Evolutionary conservation across 2,329 filamentous ascomycete species (phyloP).

Genomic region (Venturia oleaginea): DNA sequence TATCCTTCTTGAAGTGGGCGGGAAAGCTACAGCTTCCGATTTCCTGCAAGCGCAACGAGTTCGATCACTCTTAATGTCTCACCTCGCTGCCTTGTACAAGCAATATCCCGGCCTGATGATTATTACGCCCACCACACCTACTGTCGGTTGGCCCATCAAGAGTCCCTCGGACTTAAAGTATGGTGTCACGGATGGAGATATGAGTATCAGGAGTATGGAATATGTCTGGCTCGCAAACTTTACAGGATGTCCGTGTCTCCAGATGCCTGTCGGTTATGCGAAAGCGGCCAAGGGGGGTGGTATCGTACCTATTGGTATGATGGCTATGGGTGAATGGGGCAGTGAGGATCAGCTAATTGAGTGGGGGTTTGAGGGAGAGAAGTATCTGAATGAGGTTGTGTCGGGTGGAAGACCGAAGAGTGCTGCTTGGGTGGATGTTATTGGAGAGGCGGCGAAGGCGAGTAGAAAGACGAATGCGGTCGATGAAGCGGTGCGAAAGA

Average conservation of each 20-base stretch:
- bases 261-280: constrained; percentile 65
- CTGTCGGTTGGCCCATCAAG: constrained; percentile 62
- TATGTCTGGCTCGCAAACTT: constrained; percentile 83
- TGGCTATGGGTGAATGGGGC: constrained; percentile 48
- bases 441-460: constrained; percentile 17
- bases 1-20: constrained; percentile 56
- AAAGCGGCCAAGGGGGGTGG: constrained; percentile 49
- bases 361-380: constrained; percentile 45
- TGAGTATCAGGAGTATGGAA: constrained; percentile 67
- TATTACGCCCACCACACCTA: constrained; percentile 67
- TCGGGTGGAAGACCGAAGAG: constrained; percentile 28
- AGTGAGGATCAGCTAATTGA: constrained; percentile 43
- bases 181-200: constrained; percentile 66
- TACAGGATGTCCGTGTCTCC: constrained; percentile 66
- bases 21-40: constrained; percentile 58
- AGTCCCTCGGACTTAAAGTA: constrained; percentile 51
- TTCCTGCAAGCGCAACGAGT: constrained; percentile 65
- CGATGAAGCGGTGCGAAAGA: background rate
- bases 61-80: constrained; percentile 67
- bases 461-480: background rate
- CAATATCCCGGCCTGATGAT: constrained; percentile 67
- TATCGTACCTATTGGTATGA: constrained; percentile 41
- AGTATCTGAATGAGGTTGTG: constrained; percentile 32
- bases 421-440: constrained; percentile 31
- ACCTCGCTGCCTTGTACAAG: constrained; percentile 62